Evolutionary conservation across 2,329 filamentous ascomycete species (phyloP).

Genomic region (Colletotrichum echinochloae): DNA sequence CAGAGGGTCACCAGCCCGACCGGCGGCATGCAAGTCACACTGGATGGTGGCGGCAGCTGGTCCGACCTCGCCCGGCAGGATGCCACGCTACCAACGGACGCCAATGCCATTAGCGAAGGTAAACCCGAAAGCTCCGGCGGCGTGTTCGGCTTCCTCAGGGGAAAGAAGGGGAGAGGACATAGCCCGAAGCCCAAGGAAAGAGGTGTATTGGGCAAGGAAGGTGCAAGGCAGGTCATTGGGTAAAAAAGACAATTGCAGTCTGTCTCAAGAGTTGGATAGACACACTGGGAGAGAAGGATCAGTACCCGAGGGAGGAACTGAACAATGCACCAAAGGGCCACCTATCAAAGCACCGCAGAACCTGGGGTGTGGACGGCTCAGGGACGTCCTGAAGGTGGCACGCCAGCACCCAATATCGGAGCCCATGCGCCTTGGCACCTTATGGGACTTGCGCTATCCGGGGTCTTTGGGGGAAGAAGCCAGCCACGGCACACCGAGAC

Average conservation of each 20-base stretch:
- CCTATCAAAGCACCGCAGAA: slow-evolving; percentile 3
- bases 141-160: slow-evolving; percentile 89
- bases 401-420: slow-evolving; percentile 4
- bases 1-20: slow-evolving; percentile 81
- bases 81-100: slow-evolving; percentile 77
- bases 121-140: slow-evolving; percentile 74
- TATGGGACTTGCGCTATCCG: background rate
- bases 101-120: slow-evolving; percentile 63
- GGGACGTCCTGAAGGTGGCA: slow-evolving; percentile 22
- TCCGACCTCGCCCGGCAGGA: slow-evolving; percentile 89
- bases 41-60: slow-evolving; percentile 92
- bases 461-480: background rate
- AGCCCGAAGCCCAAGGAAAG: slow-evolving; percentile 95
- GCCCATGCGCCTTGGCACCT: slow-evolving; percentile 3
- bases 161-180: slow-evolving; percentile 90
- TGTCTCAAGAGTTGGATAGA: slow-evolving; percentile 28
- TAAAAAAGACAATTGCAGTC: slow-evolving; percentile 51
- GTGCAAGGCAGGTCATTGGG: slow-evolving; percentile 84
- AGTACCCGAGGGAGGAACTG: slow-evolving; percentile 30
- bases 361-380: background rate
- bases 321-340: slow-evolving; percentile 15
- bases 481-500: slow-evolving; percentile 11
- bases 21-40: slow-evolving; percentile 89
- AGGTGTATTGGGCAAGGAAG: slow-evolving; percentile 94
- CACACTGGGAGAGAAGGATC: slow-evolving; percentile 26